These are phyloP conservation scores for Macaranga tanarius DNA, from an alignment of 441 rosid genomes.

Conservation along the genomic window DNA sequence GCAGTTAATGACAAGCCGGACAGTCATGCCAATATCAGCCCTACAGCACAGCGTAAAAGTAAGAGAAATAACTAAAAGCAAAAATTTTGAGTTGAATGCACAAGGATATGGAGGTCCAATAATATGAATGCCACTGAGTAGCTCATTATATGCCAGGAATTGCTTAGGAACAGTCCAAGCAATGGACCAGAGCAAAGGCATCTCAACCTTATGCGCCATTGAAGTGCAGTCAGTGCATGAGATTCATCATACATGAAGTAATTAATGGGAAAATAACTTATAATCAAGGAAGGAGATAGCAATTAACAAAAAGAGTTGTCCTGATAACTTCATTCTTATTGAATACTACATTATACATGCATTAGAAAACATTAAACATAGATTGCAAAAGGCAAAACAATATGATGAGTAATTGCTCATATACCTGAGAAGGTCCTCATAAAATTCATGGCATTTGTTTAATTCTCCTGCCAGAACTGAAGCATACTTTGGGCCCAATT, in stretches of 20 bases:
- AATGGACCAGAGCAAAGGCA: not conserved
- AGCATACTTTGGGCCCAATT: constrained; percentile 75
- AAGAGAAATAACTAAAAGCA: not conserved
- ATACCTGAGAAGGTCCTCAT: constrained; percentile 90
- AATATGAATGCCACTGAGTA: not conserved
- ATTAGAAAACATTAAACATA: not conserved
- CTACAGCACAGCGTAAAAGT: constrained; percentile 41
- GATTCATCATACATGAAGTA: not conserved
- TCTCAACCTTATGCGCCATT: not conserved
- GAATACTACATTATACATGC: not conserved
- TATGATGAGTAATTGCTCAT: constrained; percentile 1
- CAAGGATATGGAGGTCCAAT: constrained; percentile 4
- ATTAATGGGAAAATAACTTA: not conserved
- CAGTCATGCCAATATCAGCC: constrained; percentile 83
- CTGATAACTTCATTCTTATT: not conserved
- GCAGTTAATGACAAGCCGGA: constrained; percentile 88
- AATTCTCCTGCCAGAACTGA: constrained; percentile 56
- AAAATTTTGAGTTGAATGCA: constrained; percentile 11
- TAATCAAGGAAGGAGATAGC: not conserved
- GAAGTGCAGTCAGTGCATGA: not conserved
- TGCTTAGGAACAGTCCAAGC: not conserved
- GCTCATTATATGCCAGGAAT: constrained; percentile 8
- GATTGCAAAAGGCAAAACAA: not conserved
- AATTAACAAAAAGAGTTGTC: constrained; percentile 8
- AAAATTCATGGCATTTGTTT: constrained; percentile 48